A percentile compares a stretch with the other conserved stretches of the same genome.
These are phyloP conservation scores for Xylariomycetidae sp. DNA, from an alignment of 2,329 filamentous ascomycete genomes.

Conservation along the genomic window DNA sequence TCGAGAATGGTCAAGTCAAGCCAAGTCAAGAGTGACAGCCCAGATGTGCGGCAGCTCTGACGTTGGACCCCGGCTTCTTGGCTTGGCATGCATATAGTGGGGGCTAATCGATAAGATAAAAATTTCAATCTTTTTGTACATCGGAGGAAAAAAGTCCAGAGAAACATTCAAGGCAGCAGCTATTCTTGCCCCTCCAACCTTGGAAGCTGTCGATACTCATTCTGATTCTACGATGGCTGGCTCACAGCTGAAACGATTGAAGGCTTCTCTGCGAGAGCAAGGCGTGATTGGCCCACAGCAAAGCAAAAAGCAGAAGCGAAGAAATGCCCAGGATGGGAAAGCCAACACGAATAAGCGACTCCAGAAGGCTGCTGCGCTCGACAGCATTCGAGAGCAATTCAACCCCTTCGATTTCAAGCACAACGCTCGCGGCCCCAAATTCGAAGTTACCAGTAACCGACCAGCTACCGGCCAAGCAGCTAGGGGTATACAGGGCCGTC, in stretches of 20 bases:
- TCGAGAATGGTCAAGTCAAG: too few species aligned
- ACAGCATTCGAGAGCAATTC: slow-evolving; percentile 89
- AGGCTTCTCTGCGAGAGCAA: slow-evolving; percentile 82
- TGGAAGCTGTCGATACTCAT: too few species aligned
- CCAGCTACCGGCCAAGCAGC: slow-evolving; percentile 46
- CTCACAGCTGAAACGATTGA: slow-evolving; percentile 94
- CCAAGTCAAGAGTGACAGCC: too few species aligned
- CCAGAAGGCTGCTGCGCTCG: slow-evolving; percentile 71
- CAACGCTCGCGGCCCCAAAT: slow-evolving; percentile 72
- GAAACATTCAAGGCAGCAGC: too few species aligned
- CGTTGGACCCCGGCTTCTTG: too few species aligned
- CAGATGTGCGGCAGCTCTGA: too few species aligned
- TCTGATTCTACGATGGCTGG: slow-evolving; percentile 65
- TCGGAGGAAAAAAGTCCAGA: slow-evolving; percentile 12
- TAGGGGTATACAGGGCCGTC: slow-evolving; percentile 64
- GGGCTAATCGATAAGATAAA: slow-evolving; percentile 18
- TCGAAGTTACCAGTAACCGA: slow-evolving; percentile 71
- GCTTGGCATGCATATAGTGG: too few species aligned
- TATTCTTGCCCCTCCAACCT: slow-evolving; percentile 8
- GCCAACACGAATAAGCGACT: slow-evolving; percentile 71
- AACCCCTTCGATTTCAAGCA: slow-evolving; percentile 96
- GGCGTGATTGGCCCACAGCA: slow-evolving; percentile 88
- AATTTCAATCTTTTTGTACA: neutral
- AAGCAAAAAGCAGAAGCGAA: slow-evolving; percentile 90
- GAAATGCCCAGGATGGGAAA: slow-evolving; percentile 61